A percentile compares a stretch with the other conserved stretches of the same genome.
These are phyloP conservation scores for Drosera capensis DNA, from an alignment of 148 eudicot genomes.

Conservation along the genomic window DNA sequence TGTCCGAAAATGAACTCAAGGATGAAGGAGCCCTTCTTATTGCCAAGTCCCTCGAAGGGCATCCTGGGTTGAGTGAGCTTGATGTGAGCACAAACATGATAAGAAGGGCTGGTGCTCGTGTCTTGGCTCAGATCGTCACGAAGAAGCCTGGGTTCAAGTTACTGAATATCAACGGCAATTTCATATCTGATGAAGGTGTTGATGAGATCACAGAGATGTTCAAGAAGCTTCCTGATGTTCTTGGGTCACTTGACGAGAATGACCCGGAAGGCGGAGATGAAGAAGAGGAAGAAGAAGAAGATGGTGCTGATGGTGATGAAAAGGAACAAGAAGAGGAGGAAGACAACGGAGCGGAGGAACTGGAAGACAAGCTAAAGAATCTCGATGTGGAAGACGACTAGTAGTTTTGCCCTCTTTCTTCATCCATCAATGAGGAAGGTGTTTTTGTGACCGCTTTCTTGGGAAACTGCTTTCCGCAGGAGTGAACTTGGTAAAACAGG, in stretches of 20 bases:
- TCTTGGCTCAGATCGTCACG: conserved; percentile 38
- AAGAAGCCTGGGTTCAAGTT: conserved; percentile 30
- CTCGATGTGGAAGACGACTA: conserved; percentile 16
- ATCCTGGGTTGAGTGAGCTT: conserved; percentile 31
- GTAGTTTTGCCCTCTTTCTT: background rate
- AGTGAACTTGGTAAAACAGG: no score
- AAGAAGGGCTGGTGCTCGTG: conserved; percentile 49
- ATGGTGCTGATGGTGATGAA: background rate
- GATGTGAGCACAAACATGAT: conserved; percentile 39
- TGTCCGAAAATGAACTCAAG: conserved; percentile 58
- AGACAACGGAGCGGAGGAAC: conserved; percentile 10
- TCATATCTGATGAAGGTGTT: conserved; percentile 47
- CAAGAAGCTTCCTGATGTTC: conserved; percentile 26
- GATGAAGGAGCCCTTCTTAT: conserved; percentile 47
- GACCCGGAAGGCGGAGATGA: conserved; percentile 54
- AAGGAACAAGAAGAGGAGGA: background rate
- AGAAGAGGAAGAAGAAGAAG: conserved; percentile 28
- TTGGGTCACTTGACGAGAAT: conserved; percentile 58
- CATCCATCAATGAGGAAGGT: no score
- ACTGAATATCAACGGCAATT: conserved; percentile 41
- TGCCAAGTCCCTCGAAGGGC: conserved; percentile 37
- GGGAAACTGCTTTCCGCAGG: no score
- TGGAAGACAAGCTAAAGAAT: conserved; percentile 39
- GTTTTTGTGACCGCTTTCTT: no score
- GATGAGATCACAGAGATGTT: conserved; percentile 47